A percentile compares a stretch with the other conserved stretches of the same genome.
phyloP scores from a whole-genome alignment of 192 early-diverging fungal genomes.

The Coemansia umbellata region DNA sequence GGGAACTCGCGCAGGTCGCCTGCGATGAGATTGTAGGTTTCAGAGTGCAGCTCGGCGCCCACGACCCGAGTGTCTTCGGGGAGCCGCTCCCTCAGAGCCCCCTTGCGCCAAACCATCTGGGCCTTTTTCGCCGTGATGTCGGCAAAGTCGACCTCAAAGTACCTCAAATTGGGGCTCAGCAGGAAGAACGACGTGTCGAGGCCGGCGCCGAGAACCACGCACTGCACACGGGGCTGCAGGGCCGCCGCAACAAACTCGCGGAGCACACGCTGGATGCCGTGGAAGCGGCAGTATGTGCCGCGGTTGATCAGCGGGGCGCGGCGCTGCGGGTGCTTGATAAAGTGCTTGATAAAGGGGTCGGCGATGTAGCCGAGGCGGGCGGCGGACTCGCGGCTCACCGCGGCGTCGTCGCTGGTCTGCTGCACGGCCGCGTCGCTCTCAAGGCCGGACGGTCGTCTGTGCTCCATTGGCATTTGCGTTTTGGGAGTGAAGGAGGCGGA shows the following conservation, averaged over 20 bases:
- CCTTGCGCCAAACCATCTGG: slow-evolving; percentile 53
- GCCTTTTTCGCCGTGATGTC: slow-evolving; percentile 84
- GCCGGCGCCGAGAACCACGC: slow-evolving; percentile 81
- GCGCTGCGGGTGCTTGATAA: slow-evolving; percentile 68
- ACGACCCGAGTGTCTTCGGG: slow-evolving; percentile 32
- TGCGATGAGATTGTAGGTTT: slow-evolving; percentile 67
- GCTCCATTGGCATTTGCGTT: too few species aligned
- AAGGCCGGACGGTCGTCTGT: too few species aligned
- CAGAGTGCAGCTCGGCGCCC: slow-evolving; percentile 68
- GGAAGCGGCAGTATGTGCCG: slow-evolving; percentile 78
- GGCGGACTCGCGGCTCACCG: slow-evolving; percentile 80
- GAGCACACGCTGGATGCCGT: slow-evolving; percentile 63
- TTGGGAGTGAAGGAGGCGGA: too few species aligned
- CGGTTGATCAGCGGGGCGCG: slow-evolving; percentile 92
- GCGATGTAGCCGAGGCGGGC: slow-evolving; percentile 74
- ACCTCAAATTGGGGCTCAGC: slow-evolving; percentile 43
- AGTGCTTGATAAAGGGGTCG: slow-evolving; percentile 78
- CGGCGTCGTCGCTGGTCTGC: slow-evolving; percentile 91
- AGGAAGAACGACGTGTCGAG: slow-evolving; percentile 90
- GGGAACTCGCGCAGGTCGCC: slow-evolving; percentile 77
- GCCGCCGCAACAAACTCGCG: slow-evolving; percentile 55
- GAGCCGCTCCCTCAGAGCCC: slow-evolving; percentile 36
- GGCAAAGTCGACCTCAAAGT: slow-evolving; percentile 92
- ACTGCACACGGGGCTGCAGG: background rate
- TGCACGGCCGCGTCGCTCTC: slow-evolving; percentile 66